Evolutionary conservation across 228 moss, liverwort and hornwort species (phyloP).

Genomic region (Sphagnum fallax): DNA sequence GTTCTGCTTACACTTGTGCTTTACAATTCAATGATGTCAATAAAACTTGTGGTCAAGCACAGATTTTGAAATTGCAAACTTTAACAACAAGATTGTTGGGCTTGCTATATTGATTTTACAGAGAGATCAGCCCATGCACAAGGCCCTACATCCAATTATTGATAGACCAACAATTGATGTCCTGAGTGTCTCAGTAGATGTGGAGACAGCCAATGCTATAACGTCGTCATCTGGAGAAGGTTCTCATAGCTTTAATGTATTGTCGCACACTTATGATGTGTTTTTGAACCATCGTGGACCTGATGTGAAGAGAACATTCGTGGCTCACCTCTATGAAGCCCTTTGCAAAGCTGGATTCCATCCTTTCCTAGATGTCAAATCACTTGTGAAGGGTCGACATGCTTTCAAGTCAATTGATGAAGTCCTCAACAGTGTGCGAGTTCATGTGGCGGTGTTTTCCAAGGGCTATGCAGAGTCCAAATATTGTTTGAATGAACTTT

Average conservation of each 20-base stretch:
- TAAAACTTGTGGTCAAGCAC: too few relatives aligned
- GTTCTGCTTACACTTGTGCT: too few relatives aligned
- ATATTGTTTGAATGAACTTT: constrained; percentile 20
- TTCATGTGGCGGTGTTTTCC: constrained; percentile 19
- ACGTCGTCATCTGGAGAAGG: too few relatives aligned
- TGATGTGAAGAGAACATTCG: constrained; percentile 18
- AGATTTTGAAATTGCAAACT: too few relatives aligned
- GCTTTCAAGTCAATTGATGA: constrained; percentile 16
- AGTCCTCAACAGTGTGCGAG: constrained; percentile 14
- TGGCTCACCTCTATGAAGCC: constrained; percentile 27
- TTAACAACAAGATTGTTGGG: too few relatives aligned
- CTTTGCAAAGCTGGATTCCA: constrained; percentile 17
- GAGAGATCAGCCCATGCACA: too few relatives aligned
- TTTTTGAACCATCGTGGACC: constrained; percentile 27
- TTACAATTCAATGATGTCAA: too few relatives aligned
- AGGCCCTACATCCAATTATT: too few relatives aligned
- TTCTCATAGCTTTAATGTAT: not conserved
- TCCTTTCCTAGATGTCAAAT: constrained; percentile 21
- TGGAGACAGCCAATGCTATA: too few relatives aligned
- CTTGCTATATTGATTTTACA: too few relatives aligned
- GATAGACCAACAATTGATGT: too few relatives aligned
- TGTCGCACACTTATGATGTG: constrained; percentile 17
- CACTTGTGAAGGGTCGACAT: constrained; percentile 14
- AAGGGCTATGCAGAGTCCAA: constrained; percentile 21
- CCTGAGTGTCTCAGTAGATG: too few relatives aligned